Evolutionary conservation across 345 rosid species (phyloP), one percentile per base, ranked within the genome.

Genomic region (Eucalyptus shirleyi): DNA sequence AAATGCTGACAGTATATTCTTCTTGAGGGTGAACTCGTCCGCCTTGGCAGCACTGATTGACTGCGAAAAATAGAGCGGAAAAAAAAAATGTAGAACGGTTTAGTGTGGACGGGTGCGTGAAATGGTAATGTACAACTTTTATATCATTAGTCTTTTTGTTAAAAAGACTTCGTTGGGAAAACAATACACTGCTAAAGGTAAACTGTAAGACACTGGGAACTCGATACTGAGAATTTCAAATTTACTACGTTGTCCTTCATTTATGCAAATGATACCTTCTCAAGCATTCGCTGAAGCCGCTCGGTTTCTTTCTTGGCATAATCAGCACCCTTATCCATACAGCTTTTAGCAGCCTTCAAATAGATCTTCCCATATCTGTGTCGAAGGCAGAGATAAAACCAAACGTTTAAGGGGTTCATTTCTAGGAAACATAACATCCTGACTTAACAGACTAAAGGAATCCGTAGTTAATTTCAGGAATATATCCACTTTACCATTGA

Each of bases 11-110:
- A 97, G 93, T 90, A 98, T 94, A 87, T 96, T 98, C 92, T 92
- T 97, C 96, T 97, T 98, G 89, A 97, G 88, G 55, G 96, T 95
- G 90, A 97, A 95, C 87, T 97, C 98, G 65, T 97, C 99, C 28
- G 95, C 97, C 93, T 98, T 98, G 34, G 92, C 94, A 44, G 97
- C 93, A 93, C 98, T 97, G 90, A 98, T 94, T 8, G 99, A 92
- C 99, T 96, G 97, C 95, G 91, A 86, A 86, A 47, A 88, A 56
- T 56, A 86, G 42, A 17, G 28, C n/a, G 37, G 26, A 62, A 14
- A 82, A 88, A 88, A 12, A 88, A 34, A 30, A 40, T 15, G 60
- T 23, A 51, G 23, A 18, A 56, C 42, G 37, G 88, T 50, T 50
- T 42, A 86, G 56, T 32, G 37, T 16, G 26, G 28, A 21, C 4